Evolutionary conservation across 2,329 filamentous ascomycete species (phyloP), one percentile per base, ranked within the genome.

Genomic region (Claviceps africana): DNA sequence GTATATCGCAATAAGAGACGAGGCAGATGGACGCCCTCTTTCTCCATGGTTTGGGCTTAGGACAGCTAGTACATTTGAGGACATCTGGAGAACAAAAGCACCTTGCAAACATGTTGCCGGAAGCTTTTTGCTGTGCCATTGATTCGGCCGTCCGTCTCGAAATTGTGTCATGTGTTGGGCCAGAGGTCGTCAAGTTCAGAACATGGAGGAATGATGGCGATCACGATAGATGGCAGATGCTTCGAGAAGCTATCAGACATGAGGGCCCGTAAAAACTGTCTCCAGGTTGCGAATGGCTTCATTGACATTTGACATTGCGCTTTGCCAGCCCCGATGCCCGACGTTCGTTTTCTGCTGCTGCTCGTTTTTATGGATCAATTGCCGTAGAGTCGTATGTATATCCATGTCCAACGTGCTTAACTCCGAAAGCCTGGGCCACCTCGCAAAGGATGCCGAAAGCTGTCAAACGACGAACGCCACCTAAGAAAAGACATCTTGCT

Each of bases 381-480:
- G n/a, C 46, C 13, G 15, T 48, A 4, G 4, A 48, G 46, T n/a
- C n/a, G 44, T 44, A 15, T 10, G 8, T 45, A 21, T 10, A 45
- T 45, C 22, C 28, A 22, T 35, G 19, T 19, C n/a, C 25, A 40
- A 19, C n/a, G 10, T 31, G 37, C n/a, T 17, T 43, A 15, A 33
- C 25, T 17, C 37, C 48, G 48, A 50, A 22, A 25, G 10, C 11
- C 48, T 50, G 47, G 35, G 5, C 8, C 37, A 19, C 8, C 19
- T 50, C 39, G 48, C 48, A 50, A 44, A 50, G 30, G 39, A 39
- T 50, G 28, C 42, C 49, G 22, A 37, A 37, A 37, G 31, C 49
- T 33, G 28, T 13, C 28, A 42, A 17, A 19, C 17, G 28, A 21
- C 4, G n/a, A 28, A 45, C 43, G 43, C 43, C 43, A 45, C 25